A percentile compares a stretch with the other conserved stretches of the same genome.
These are phyloP conservation scores for Eimeria necatrix DNA, from an alignment of 169 alveolate species.

Conservation along the genomic window DNA sequence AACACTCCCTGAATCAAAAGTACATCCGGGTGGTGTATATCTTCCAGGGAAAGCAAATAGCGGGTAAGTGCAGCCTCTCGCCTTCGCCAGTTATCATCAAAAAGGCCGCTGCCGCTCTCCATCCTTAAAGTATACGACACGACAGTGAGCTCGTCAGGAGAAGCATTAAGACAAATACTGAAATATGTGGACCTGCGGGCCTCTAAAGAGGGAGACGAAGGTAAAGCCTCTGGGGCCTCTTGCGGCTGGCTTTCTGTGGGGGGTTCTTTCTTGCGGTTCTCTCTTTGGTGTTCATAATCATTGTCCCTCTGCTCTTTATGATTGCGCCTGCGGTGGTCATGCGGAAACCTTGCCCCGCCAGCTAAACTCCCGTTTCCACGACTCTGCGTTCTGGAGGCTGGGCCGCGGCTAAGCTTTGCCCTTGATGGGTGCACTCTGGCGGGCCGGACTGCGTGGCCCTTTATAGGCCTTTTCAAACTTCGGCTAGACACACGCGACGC, in stretches of 20 bases:
- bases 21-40: constrained; percentile 74
- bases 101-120: constrained; percentile 74
- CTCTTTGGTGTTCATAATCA: background rate
- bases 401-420: background rate
- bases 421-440: background rate
- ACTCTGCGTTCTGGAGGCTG: background rate
- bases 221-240: constrained; percentile 8
- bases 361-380: background rate
- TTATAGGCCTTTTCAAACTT: background rate
- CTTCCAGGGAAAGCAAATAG: constrained; percentile 67
- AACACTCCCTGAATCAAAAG: constrained; percentile 79
- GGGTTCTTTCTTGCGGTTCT: background rate
- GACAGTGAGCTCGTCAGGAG: constrained; percentile 81
- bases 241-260: background rate
- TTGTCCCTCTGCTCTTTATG: constrained; percentile 6
- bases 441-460: constrained; percentile 24
- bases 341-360: background rate
- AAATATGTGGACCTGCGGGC: constrained; percentile 78
- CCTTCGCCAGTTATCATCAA: constrained; percentile 78
- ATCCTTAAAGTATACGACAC: constrained; percentile 84
- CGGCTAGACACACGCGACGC: background rate
- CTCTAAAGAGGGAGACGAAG: constrained; percentile 56
- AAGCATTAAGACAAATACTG: constrained; percentile 74
- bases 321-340: constrained; percentile 2
- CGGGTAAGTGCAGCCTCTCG: constrained; percentile 77